phyloP scores from a whole-genome alignment of 176 grass and related monocot species.

The Bothriochloa decipiens region DNA sequence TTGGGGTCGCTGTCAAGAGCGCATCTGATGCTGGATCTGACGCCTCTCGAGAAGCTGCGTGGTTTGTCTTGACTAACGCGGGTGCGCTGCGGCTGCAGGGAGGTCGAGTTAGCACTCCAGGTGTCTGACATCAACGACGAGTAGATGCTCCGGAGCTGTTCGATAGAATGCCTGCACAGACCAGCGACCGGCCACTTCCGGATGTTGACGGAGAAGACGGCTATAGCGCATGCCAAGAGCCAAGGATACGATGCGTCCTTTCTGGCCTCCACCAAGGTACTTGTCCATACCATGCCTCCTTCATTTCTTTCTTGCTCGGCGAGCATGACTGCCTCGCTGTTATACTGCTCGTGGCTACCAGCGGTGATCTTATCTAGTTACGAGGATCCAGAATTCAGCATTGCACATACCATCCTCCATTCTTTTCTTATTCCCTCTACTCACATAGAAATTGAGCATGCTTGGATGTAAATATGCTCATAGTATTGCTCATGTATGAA shows the following conservation, averaged over 20 bases:
- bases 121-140: background rate
- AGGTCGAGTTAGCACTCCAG: background rate
- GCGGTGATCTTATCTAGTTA: background rate
- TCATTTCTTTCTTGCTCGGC: background rate
- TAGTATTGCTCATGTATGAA: background rate
- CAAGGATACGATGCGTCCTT: background rate
- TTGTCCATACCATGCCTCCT: background rate
- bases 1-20: background rate
- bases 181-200: background rate
- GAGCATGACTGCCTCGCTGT: background rate
- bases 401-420: background rate
- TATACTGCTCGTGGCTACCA: background rate
- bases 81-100: background rate
- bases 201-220: background rate
- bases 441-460: background rate
- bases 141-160: background rate
- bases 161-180: background rate
- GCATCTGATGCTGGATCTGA: background rate
- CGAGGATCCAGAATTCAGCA: background rate
- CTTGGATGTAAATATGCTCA: background rate
- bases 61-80: background rate
- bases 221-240: background rate
- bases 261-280: slow-evolving; percentile 9
- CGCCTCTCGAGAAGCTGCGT: background rate
- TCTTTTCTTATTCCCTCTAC: background rate